Percentiles rank a stretch among this genome's conserved stretches.
These are phyloP conservation scores for Hemisphaericaspora xylofermentans DNA, from an alignment of 1,139 yeast genomes.

Conservation along the genomic window DNA sequence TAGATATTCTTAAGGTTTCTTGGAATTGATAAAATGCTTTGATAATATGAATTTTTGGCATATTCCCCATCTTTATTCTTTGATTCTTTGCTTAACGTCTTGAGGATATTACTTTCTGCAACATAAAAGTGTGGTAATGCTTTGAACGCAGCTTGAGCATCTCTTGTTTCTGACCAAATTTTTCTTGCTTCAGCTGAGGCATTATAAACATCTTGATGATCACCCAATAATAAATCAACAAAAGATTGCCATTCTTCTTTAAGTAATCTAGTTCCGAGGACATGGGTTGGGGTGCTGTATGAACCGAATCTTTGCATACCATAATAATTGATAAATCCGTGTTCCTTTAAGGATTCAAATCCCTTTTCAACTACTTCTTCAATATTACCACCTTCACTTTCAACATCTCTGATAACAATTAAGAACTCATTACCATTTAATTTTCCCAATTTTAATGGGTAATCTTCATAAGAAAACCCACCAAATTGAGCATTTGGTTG, in stretches of 20 bases:
- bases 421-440: slow-evolving; percentile 84
- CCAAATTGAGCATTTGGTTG: slow-evolving; percentile 73
- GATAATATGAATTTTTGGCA: slow-evolving; percentile 55
- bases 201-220: slow-evolving; percentile 81
- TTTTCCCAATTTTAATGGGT: slow-evolving; percentile 72
- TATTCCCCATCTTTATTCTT: slow-evolving; percentile 43
- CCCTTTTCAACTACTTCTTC: slow-evolving; percentile 50
- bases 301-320: slow-evolving; percentile 99
- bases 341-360: slow-evolving; percentile 54
- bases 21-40: slow-evolving; percentile 89
- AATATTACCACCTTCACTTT: slow-evolving; percentile 22
- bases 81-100: slow-evolving; percentile 50
- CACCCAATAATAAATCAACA: slow-evolving; percentile 73
- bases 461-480: slow-evolving; percentile 66
- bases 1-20: slow-evolving; percentile 91
- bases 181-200: slow-evolving; percentile 80
- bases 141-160: slow-evolving; percentile 63
- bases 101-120: slow-evolving; percentile 78
- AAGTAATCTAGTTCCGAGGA: slow-evolving; percentile 71
- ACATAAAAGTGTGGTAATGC: slow-evolving; percentile 84
- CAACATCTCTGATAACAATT: slow-evolving; percentile 77
- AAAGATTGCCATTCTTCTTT: slow-evolving; percentile 79
- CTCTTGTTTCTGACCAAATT: slow-evolving; percentile 74
- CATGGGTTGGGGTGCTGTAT: slow-evolving; percentile 87
- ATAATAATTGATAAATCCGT: slow-evolving; percentile 88